A percentile compares a stretch with the other conserved stretches of the same genome.
These are phyloP conservation scores for Ilex asprella DNA, from an alignment of 257 asterid species.

Conservation along the genomic window DNA sequence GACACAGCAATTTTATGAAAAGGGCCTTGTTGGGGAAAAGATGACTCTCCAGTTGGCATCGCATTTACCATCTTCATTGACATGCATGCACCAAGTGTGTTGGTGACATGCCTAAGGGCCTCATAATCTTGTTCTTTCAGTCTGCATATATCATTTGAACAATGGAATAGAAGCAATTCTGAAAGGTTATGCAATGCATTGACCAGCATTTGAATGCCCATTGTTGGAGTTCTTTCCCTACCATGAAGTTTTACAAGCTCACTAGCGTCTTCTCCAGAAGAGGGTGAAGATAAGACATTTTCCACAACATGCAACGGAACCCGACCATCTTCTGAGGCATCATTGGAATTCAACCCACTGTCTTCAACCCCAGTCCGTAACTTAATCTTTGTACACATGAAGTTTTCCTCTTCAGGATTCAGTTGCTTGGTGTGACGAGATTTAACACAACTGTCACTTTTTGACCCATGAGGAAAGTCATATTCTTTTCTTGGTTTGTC, in stretches of 20 bases:
- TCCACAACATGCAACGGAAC: slow-evolving; percentile 83
- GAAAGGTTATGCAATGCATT: slow-evolving; percentile 56
- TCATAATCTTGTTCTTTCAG: slow-evolving; percentile 44
- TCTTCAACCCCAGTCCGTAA: slow-evolving; percentile 12
- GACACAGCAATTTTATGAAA: slow-evolving; percentile 31
- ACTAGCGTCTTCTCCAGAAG: slow-evolving; percentile 53
- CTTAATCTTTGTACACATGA: slow-evolving; percentile 11
- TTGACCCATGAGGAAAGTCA: slow-evolving; percentile 17
- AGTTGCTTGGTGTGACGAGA: slow-evolving; percentile 21
- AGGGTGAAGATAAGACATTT: slow-evolving; percentile 66
- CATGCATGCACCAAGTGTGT: slow-evolving; percentile 51
- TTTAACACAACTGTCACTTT: slow-evolving; percentile 25
- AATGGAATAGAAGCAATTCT: slow-evolving; percentile 45
- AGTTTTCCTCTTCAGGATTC: slow-evolving; percentile 24
- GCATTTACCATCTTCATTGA: slow-evolving; percentile 27
- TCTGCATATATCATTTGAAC: slow-evolving; percentile 29
- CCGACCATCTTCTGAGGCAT: slow-evolving; percentile 49
- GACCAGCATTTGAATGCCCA: slow-evolving; percentile 45
- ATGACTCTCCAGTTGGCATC: slow-evolving; percentile 19
- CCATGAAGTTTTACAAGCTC: slow-evolving; percentile 21
- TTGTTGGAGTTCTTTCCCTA: slow-evolving; percentile 26
- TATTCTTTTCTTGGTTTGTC: slow-evolving; percentile 27
- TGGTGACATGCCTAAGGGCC: slow-evolving; percentile 38
- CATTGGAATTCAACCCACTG: slow-evolving; percentile 29
- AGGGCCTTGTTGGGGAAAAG: slow-evolving; percentile 21